Evolutionary conservation across 371 early-diverging fungal genomes (phyloP), one percentile per base, ranked within the genome.

Genomic region (Apophysomyces ossiformis): DNA sequence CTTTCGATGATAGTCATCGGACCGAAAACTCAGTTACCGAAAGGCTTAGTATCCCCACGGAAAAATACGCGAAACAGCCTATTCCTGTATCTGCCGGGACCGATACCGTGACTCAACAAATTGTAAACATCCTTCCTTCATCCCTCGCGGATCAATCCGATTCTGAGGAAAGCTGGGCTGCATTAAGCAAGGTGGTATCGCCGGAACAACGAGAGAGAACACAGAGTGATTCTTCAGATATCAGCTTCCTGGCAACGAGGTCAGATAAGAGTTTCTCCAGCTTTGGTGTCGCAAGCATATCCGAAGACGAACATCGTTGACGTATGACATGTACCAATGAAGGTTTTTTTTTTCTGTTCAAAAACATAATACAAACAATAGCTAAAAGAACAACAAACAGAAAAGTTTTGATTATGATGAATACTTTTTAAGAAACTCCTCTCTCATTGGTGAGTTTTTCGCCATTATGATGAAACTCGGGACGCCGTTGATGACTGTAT

Each of bases 391-490:
- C 32, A 26, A 26, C 32, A 26, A 26, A 26, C 32, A 26, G 32
- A 26, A 8, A 41, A 41, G 4, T n/a, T n/a, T n/a, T 13, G 13
- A 41, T 13, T 41, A 41, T 13, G 41, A 41, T 41, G 60, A 21
- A 50, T 89, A 90, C 57, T 85, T 79, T 37, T 80, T 65, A 58
- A 92, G 70, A 72, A 89, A 92, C 62, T 84, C 81, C 37, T 81
- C 87, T 44, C 84, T 82, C 67, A 92, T 92, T 3, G 82, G 46
- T 13, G 77, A 79, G n/a, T 67, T 66, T 57, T 85, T 87, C n/a
- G 87, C 82, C 26, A 92, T 64, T 56, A 92, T 82, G 43, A 92
- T 82, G 67, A 92, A 91, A 59, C 79, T 86, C 8, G 90, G 89
- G 16, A 92, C 85, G 15, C 90, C 89, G 60, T 92, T 88, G 38